Conservation (phyloP, 495 filamentous ascomycete genomes). For the Trichoderma gamsii region DNA sequence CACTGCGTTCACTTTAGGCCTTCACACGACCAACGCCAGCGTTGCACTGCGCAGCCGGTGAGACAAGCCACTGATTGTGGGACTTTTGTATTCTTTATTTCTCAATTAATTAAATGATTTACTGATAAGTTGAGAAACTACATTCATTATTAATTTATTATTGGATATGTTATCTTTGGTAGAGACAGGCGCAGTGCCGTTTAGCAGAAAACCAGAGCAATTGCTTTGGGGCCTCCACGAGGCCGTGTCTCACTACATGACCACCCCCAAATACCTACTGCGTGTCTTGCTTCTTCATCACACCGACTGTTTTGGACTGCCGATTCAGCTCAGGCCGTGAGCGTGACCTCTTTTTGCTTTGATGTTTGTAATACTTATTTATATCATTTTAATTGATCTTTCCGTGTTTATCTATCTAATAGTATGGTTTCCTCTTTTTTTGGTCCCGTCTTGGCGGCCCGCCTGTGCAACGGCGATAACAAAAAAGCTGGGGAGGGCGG, state of each 20-base stretch:
- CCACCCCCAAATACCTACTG: neutral
- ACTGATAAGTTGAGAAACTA: too few relatives aligned
- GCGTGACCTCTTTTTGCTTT: neutral
- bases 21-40: slow-evolving; percentile 12
- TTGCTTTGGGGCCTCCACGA: neutral
- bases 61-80: neutral
- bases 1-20: neutral
- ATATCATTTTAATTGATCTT: neutral
- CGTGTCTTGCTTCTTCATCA: neutral
- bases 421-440: neutral
- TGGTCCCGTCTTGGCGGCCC: neutral
- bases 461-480: neutral
- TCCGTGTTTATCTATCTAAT: neutral
- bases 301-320: slow-evolving; percentile 8
- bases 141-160: neutral
- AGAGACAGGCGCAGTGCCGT: neutral
- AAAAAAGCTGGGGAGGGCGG: neutral
- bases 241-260: neutral
- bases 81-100: neutral
- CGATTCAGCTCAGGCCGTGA: neutral
- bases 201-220: neutral
- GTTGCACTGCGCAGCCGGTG: neutral
- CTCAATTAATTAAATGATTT: too few relatives aligned
- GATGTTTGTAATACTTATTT: neutral
- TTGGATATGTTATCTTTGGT: neutral